These are phyloP conservation scores for Pontederia paniculata DNA, from an alignment of 176 grass and related monocot species.

Conservation along the genomic window DNA sequence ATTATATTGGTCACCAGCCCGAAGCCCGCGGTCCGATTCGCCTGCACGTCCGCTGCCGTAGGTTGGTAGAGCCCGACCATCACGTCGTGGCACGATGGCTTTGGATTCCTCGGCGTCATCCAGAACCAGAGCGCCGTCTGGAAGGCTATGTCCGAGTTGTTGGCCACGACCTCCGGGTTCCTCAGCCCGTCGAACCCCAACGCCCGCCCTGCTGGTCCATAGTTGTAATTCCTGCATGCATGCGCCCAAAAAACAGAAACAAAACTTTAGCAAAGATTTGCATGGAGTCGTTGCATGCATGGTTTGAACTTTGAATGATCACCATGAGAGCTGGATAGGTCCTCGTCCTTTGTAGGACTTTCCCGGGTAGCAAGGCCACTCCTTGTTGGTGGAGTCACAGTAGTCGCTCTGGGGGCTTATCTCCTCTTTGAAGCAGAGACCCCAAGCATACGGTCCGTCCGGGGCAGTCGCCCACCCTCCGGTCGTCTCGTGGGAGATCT, in stretches of 20 bases:
- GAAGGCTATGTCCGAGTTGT: constrained; percentile 51
- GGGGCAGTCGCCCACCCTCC: constrained; percentile 61
- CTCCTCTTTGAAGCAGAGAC: constrained; percentile 80
- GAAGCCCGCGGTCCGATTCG: constrained; percentile 44
- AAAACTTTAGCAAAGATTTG: too few relatives aligned
- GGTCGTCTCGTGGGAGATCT: constrained; percentile 73
- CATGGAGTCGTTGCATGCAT: too few relatives aligned
- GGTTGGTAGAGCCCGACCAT: constrained; percentile 55
- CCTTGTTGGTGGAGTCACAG: constrained; percentile 44
- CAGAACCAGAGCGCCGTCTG: constrained; percentile 74
- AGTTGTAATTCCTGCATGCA: constrained; percentile 68
- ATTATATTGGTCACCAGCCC: constrained; percentile 77
- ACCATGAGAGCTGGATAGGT: constrained; percentile 79
- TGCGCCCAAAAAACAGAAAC: too few relatives aligned
- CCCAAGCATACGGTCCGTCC: constrained; percentile 58
- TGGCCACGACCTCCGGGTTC: constrained; percentile 52
- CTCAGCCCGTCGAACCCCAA: constrained; percentile 65
- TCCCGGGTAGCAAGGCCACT: constrained; percentile 68
- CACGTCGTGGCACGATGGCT: constrained; percentile 70
- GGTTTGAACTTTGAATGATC: not conserved
- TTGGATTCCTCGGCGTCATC: constrained; percentile 43
- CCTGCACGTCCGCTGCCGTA: constrained; percentile 18
- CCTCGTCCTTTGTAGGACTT: constrained; percentile 76
- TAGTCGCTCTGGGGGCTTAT: constrained; percentile 51
- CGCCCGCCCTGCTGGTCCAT: constrained; percentile 54